Evolutionary conservation across 495 filamentous ascomycete species (phyloP), one percentile per base, ranked within the genome.

Genomic region (Aspergillus leporis): DNA sequence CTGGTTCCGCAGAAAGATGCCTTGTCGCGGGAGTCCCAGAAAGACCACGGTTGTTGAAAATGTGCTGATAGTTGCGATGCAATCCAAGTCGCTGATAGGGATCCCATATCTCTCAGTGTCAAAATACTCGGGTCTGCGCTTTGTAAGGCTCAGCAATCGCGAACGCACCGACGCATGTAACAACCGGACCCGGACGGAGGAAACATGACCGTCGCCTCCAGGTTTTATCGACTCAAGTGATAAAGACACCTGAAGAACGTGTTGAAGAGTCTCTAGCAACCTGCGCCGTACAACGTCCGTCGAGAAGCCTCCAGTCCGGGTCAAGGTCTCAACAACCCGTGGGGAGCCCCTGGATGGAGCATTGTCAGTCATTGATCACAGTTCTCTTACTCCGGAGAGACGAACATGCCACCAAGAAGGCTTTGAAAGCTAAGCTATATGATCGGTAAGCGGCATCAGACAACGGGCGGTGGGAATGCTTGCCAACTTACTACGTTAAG

Each of bases 261-360:
- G 85, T 66, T 92, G 89, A 6, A 84, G 86, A 2, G 90, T 92
- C 70, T 92, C 88, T 48, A 89, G 85, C 38, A 94, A 73, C 43
- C 91, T 74, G 16, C 83, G 82, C 38, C 84, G 81, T 4, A 90
- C 88, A 7, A 88, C 84, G 61, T 86, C 82, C 0, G 81, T 81
- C 6, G 84, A 82, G 70, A 95, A 95, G 0, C 91, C 91, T 16
- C 90, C 90, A 13, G 91, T 96, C 18, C 90, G 80, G 18, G 86
- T 77, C 2, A 94, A 79, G 0, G 89, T 90, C 67, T 93, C 88
- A 32, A 89, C 88, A 3, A 92, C 82, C 16, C 88, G 76, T 0
- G 71, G 75, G 14, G 82, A 77, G 7, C 80, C 84, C 71, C 73
- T 74, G 34, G 19, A 38, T 74, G 23, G 69, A 55, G 31, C 45